A percentile compares a stretch with the other conserved stretches of the same genome.
phyloP scores from a whole-genome alignment of 345 rosid species.

The Capsella bursapastoris region DNA sequence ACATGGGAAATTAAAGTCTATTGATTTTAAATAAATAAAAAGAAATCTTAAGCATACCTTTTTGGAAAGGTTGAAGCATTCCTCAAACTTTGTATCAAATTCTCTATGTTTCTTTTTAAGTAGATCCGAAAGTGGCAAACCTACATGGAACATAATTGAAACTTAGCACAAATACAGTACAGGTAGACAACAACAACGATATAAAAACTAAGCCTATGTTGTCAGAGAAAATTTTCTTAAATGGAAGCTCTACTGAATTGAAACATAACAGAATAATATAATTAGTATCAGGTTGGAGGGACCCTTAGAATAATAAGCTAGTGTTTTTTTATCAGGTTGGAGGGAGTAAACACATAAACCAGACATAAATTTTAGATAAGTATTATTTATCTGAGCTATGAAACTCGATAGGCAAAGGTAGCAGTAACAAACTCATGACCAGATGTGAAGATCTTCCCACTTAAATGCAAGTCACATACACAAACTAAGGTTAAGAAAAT shows the following conservation, averaged over 20 bases:
- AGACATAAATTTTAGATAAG: background rate
- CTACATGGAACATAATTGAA: conserved; percentile 46
- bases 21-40: background rate
- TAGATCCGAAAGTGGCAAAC: conserved; percentile 59
- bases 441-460: conserved; percentile 10
- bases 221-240: background rate
- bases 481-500: conserved; percentile 12
- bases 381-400: conserved; percentile 15
- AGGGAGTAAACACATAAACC: conserved; percentile 11
- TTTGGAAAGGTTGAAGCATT: conserved; percentile 58
- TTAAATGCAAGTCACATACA: conserved; percentile 26
- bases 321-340: background rate
- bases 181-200: conserved; percentile 21
- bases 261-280: background rate
- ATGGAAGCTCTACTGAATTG: background rate
- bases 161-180: conserved; percentile 16
- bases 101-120: conserved; percentile 64
- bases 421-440: background rate
- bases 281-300: conserved; percentile 7
- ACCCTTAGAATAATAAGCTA: conserved; percentile 5
- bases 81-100: conserved; percentile 71
- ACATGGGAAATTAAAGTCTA: conserved; percentile 7
- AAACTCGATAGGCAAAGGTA: conserved; percentile 10
- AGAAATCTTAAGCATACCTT: conserved; percentile 53
- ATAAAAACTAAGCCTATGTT: conserved; percentile 3